Conservation (phyloP, 2,329 filamentous ascomycete genomes). For the Capronia coronata region DNA sequence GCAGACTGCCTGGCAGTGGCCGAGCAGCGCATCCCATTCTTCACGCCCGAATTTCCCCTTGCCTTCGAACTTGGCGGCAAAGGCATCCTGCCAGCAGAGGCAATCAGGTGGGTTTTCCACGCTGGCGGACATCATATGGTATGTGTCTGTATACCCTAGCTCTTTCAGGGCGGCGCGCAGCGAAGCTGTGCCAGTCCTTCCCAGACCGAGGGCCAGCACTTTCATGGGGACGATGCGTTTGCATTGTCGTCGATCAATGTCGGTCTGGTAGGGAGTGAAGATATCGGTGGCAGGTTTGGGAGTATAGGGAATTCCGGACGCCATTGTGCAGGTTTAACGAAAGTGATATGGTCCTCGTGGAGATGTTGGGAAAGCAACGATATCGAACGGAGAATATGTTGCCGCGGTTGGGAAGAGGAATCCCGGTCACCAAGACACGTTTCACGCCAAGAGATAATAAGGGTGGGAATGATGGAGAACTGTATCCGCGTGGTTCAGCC, state of each 20-base stretch:
- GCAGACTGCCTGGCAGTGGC: conserved; percentile 58
- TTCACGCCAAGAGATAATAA: conserved; percentile 13
- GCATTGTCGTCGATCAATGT: conserved; percentile 61
- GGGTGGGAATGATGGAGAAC: neutral
- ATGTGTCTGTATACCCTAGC: conserved; percentile 61
- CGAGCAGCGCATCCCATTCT: conserved; percentile 64
- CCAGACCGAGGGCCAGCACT: conserved; percentile 62
- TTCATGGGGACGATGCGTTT: conserved; percentile 64
- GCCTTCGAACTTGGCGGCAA: conserved; percentile 57
- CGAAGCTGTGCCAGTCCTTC: conserved; percentile 64
- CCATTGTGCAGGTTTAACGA: conserved; percentile 20
- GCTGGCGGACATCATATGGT: conserved; percentile 62
- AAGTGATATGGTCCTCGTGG: neutral
- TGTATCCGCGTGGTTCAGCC: conserved; percentile 4
- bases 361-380: neutral
- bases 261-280: conserved; percentile 56
- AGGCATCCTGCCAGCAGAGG: conserved; percentile 64
- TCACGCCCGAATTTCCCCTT: conserved; percentile 57
- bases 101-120: conserved; percentile 63
- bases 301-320: conserved; percentile 30
- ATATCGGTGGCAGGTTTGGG: conserved; percentile 40
- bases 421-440: neutral
- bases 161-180: conserved; percentile 60
- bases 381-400: neutral
- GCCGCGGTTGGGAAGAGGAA: neutral